Base-by-base conservation (phyloP, 345 rosid species). In the Nasturtium officinale region DNA sequence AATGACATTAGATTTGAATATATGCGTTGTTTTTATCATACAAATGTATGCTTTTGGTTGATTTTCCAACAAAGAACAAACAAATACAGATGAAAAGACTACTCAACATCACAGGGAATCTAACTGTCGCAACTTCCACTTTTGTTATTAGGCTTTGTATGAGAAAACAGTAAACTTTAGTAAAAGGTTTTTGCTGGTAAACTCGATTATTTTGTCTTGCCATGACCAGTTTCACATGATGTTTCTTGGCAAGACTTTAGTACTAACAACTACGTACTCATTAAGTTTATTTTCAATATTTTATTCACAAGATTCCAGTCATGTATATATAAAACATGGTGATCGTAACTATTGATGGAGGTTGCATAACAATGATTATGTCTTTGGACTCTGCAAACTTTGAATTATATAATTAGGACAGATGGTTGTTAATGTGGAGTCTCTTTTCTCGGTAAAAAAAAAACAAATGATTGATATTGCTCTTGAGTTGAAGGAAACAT, bases 51-150 rank as follows among this genome's bases (percentile, higher is more conserved):
- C 42, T 61, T 60, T 37, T 48, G 69, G 63, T 72, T 62, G 47
- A 45, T 55, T 73, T 43, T 9, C 29, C 29, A 64, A 43, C 35
- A 54, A 70, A 70, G 57, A 58, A 32, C 33, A 72, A 38, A 38
- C 43, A 51, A 52, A 42, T 35, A 61, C 30, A 71, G 42, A 42
- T 43, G 76, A 72, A 53, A 72, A 53, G 76, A 63, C 76, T 72
- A 52, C 55, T 72, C 70, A 72, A 17, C 42, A 67, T 61, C 67
- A 35, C 62, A 61, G 8, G 69, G 70, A 72, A 72, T 72, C 70
- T 40, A 52, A 53, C 55, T 72, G 62, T 62, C 54, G 30, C 68
- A 71, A 37, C 61, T 50, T 71, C 59, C 68, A 71, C 61, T 50
- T 72, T 63, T 38, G 77, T 65, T 73, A 63, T 63, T 63, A 43